phyloP scores from a whole-genome alignment of 1,139 yeast species.

The Suhomyces chickasaworum region DNA sequence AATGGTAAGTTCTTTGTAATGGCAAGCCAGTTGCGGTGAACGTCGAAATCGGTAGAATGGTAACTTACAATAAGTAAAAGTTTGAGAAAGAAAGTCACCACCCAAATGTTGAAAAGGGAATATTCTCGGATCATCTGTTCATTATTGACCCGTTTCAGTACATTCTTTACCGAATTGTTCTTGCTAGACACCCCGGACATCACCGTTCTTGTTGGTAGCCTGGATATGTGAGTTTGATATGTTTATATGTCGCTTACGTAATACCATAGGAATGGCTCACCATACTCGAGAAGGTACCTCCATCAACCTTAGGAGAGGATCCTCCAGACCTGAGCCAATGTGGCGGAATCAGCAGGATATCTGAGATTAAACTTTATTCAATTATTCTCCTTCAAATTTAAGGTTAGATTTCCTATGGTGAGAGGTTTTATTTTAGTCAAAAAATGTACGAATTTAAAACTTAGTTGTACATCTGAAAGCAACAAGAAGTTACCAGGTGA shows the following conservation, averaged over 20 bases:
- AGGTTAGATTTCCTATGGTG: no score
- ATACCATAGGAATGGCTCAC: no score
- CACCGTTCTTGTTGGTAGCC: background rate
- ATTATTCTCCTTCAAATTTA: no score
- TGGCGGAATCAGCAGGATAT: no score
- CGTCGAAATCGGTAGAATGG: slow-evolving; percentile 94
- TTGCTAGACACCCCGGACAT: background rate
- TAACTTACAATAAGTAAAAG: slow-evolving; percentile 45
- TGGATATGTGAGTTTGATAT: background rate
- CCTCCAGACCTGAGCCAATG: no score
- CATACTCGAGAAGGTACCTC: no score
- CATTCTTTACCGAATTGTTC: background rate
- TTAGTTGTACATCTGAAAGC: no score
- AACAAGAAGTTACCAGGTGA: no score
- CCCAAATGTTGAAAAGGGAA: slow-evolving; percentile 44
- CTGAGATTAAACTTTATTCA: no score
- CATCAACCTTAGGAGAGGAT: no score
- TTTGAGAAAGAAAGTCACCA: slow-evolving; percentile 40
- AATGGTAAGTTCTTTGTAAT: slow-evolving; percentile 81
- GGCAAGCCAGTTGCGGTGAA: slow-evolving; percentile 96
- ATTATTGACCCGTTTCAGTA: background rate
- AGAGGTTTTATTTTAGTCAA: no score
- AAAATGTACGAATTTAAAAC: no score
- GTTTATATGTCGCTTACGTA: background rate
- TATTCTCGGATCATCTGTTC: slow-evolving; percentile 16